These are phyloP conservation scores for Exophiala lecanii-corni DNA, from an alignment of 2,329 filamentous ascomycete genomes.

Conservation along the genomic window DNA sequence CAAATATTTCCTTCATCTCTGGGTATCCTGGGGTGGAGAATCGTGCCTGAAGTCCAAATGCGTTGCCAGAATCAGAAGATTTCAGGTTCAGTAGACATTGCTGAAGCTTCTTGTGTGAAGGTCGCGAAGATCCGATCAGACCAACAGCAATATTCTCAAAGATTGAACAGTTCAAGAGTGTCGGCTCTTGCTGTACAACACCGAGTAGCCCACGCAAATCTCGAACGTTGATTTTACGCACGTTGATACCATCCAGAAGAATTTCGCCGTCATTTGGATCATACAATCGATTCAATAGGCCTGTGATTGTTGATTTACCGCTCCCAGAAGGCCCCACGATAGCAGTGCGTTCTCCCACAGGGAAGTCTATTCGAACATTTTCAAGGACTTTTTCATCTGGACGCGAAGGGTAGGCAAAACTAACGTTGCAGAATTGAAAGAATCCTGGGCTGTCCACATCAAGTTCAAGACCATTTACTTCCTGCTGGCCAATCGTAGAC, in stretches of 20 bases:
- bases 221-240: conserved; percentile 33
- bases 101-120: conserved; percentile 27
- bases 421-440: conserved; percentile 33
- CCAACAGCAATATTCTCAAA: conserved; percentile 52
- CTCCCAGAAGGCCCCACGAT: conserved; percentile 49
- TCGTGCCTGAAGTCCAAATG: conserved; percentile 22
- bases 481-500: conserved; percentile 41
- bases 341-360: conserved; percentile 36
- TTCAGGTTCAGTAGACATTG: conserved; percentile 24
- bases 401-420: conserved; percentile 35
- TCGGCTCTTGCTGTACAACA: conserved; percentile 50
- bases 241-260: conserved; percentile 29
- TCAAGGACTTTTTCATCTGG: conserved; percentile 34
- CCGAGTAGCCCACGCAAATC: conserved; percentile 34
- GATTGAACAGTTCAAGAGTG: conserved; percentile 48
- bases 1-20: conserved; percentile 46
- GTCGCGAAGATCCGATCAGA: conserved; percentile 36
- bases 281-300: conserved; percentile 36
- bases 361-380: conserved; percentile 31
- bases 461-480: background rate
- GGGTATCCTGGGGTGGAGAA: background rate
- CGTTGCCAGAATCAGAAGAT: conserved; percentile 11
- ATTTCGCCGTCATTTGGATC: conserved; percentile 33
- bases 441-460: conserved; percentile 16
- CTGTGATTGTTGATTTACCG: conserved; percentile 48